Evolutionary conservation across 805 yeast species (phyloP).

Genomic region (Zygosaccharomyces rouxii): DNA sequence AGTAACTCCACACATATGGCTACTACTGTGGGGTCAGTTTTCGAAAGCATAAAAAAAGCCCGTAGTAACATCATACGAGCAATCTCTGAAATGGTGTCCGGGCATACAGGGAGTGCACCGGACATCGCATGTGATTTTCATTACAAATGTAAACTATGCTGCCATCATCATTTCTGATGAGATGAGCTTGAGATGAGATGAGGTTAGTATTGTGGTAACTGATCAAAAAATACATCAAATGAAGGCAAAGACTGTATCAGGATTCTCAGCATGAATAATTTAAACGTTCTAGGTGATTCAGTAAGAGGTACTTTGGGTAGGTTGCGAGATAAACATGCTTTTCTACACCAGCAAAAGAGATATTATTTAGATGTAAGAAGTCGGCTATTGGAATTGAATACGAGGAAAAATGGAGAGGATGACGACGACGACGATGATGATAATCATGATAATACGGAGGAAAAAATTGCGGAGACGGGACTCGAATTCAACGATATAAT

Average conservation of each 20-base stretch:
- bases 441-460: conserved; percentile 6
- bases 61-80: too few species aligned
- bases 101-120: not conserved
- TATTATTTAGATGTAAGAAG: conserved; percentile 23
- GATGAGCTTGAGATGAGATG: conserved; percentile 4
- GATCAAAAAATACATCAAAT: too few species aligned
- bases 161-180: not conserved
- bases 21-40: too few species aligned
- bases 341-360: conserved; percentile 27
- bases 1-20: too few species aligned
- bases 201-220: not conserved
- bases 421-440: conserved; percentile 11
- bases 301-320: conserved; percentile 23
- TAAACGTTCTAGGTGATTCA: conserved; percentile 19
- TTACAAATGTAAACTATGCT: not conserved
- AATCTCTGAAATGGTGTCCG: too few species aligned
- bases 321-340: conserved; percentile 23
- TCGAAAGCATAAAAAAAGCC: too few species aligned
- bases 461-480: conserved; percentile 16
- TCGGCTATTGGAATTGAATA: conserved; percentile 5
- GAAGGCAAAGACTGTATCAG: not conserved
- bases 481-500: conserved; percentile 32
- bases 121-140: not conserved
- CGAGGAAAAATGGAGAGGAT: conserved; percentile 4
- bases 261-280: not conserved